These are phyloP conservation scores for Ustilago esculenta DNA, from an alignment of 1,284 basidiomycete species.

Conservation along the genomic window DNA sequence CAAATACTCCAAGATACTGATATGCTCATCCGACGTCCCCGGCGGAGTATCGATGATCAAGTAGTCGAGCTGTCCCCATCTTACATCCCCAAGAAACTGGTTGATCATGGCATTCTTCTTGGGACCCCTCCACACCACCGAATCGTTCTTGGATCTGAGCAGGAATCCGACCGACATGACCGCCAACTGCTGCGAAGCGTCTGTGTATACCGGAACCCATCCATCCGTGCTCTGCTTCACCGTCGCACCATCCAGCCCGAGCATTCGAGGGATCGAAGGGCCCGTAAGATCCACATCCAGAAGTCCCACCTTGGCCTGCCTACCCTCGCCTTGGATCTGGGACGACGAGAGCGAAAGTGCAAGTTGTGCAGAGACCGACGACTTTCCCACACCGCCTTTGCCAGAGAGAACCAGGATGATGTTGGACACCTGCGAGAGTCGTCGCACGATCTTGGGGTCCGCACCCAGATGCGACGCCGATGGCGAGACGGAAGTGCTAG, in stretches of 20 bases:
- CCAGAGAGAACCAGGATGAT: conserved; percentile 94
- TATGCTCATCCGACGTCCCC: conserved; percentile 95
- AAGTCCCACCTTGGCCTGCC: conserved; percentile 75
- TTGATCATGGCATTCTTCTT: conserved; percentile 99
- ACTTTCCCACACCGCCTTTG: conserved; percentile 98
- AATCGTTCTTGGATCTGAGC: conserved; percentile 86
- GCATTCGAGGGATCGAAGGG: conserved; percentile 95
- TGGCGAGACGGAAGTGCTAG: conserved; percentile 14
- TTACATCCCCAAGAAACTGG: conserved; percentile 93
- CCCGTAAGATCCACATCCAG: conserved; percentile 97
- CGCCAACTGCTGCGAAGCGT: conserved; percentile 72
- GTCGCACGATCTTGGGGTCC: conserved; percentile 60
- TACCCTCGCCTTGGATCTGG: background rate
- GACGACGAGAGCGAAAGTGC: conserved; percentile 75
- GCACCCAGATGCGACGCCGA: conserved; percentile 49
- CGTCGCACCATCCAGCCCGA: conserved; percentile 85
- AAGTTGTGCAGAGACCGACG: conserved; percentile 90
- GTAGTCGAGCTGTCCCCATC: conserved; percentile 97
- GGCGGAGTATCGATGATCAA: conserved; percentile 97
- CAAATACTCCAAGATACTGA: conserved; percentile 92
- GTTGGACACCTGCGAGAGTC: conserved; percentile 75
- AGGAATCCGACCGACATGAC: conserved; percentile 98
- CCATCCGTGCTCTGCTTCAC: conserved; percentile 84
- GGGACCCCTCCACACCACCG: conserved; percentile 96
- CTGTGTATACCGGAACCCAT: conserved; percentile 92